Percentiles rank a stretch among this genome's conserved stretches.
These are phyloP conservation scores for Persicaria maculosa DNA, from an alignment of 148 eudicot genomes.

Conservation along the genomic window DNA sequence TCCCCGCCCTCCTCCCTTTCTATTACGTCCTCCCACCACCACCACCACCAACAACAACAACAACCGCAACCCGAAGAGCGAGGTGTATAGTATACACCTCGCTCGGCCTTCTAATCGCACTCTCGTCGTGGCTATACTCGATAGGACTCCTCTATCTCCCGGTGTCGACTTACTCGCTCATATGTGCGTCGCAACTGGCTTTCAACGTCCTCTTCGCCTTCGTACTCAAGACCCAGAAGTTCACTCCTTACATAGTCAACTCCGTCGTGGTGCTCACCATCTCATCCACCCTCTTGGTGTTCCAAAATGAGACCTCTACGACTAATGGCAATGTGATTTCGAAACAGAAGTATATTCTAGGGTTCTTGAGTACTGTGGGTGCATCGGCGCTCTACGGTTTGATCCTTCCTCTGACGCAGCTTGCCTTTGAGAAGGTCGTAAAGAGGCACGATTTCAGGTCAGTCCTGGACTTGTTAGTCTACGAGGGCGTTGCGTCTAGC, in stretches of 20 bases:
- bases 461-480: slow-evolving; percentile 32
- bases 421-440: slow-evolving; percentile 31
- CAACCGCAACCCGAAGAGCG: not conserved
- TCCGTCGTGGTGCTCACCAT: slow-evolving; percentile 49
- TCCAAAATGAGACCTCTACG: slow-evolving; percentile 22
- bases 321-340: slow-evolving; percentile 13
- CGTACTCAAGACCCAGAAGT: slow-evolving; percentile 43
- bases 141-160: slow-evolving; percentile 54
- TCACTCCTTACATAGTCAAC: slow-evolving; percentile 58
- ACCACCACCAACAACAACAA: not conserved
- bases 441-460: slow-evolving; percentile 18
- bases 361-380: slow-evolving; percentile 39
- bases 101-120: slow-evolving; percentile 41
- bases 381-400: slow-evolving; percentile 49
- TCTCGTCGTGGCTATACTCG: slow-evolving; percentile 32
- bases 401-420: slow-evolving; percentile 35
- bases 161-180: slow-evolving; percentile 47
- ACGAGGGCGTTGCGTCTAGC: slow-evolving; percentile 24
- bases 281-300: slow-evolving; percentile 47
- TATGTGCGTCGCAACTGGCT: slow-evolving; percentile 50
- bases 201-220: slow-evolving; percentile 58
- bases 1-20: slow-evolving; percentile 39
- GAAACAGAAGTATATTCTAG: slow-evolving; percentile 26
- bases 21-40: slow-evolving; percentile 21
- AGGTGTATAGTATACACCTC: slow-evolving; percentile 12